Percentiles rank a stretch among this genome's conserved stretches.
Conservation (phyloP, 352 stramenopile species). For the Pythium angustatum region DNA sequence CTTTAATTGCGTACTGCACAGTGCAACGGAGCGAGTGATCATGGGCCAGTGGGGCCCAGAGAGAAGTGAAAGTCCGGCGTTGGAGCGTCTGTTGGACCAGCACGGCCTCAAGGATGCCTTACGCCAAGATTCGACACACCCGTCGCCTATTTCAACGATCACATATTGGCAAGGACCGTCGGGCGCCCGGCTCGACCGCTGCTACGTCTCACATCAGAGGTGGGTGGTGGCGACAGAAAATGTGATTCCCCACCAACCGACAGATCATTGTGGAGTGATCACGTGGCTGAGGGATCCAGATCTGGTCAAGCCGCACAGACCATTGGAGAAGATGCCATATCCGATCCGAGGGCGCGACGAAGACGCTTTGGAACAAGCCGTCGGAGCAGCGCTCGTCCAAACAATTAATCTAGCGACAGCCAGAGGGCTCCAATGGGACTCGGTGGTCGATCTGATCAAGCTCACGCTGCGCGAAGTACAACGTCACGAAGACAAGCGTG, state of each 20-base stretch:
- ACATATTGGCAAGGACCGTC: slow-evolving; percentile 10
- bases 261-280: background rate
- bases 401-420: background rate
- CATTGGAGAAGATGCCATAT: background rate
- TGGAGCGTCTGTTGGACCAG: background rate
- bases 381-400: background rate
- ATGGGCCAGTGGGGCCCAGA: background rate
- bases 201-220: background rate
- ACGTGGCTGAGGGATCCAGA: background rate
- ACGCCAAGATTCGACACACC: background rate
- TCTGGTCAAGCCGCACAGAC: background rate
- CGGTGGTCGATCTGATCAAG: background rate
- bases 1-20: slow-evolving; percentile 1
- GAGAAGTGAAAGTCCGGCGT: background rate
- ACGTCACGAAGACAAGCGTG: background rate
- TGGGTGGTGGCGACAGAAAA: background rate
- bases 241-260: background rate
- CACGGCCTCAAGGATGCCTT: background rate
- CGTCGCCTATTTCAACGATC: background rate
- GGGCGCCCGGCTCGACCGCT: background rate
- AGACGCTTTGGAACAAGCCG: background rate
- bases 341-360: background rate
- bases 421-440: background rate
- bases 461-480: background rate
- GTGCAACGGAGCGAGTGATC: background rate